Base-by-base conservation (phyloP, 768 basidiomycete genomes). In the Hirschioporus abietinus region DNA sequence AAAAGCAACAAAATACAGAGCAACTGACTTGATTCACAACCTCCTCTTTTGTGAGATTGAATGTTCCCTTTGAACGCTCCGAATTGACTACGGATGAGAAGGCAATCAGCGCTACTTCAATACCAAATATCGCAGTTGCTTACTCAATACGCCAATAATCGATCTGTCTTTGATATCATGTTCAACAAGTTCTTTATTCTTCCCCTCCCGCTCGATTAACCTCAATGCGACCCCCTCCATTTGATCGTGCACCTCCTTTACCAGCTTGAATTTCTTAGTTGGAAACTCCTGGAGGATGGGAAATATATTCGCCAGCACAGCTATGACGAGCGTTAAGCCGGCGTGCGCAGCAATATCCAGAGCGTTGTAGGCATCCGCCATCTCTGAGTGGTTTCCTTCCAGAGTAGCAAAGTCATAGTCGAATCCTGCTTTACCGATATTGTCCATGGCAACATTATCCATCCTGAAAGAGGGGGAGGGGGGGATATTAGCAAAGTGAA, bases 281-380 rank as follows among this genome's bases (percentile, higher is more conserved):
- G 81, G 81, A 18, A 87, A 79, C 26, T 79, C 79, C 17, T 87
- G 71, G 61, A 88, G 81, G 58, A 83, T 78, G 1, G 87, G 87
- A 27, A 84, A 81, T 17, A 86, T 73, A 85, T 85, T 87, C 66
- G 88, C 87, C 25, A 88, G 76, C 42, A 88, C 84, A 57, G 85
- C 83, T 80, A 87, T 87, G 69, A 87, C 87, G 72, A 88, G 87
- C 3, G 85, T 85, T 61, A 83, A 81, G 23, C 42, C 42, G 42
- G 79, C 84, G 71, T 86, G 82, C 72, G 88, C 82, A 61, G 82
- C 83, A 72, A 87, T 87, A 23, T 85, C 88, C 26, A 88, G 76
- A 30, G 82, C 81, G 70, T 88, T 85, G 59, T 88, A 74, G 8
- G 86, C 78, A 68, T 83, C 80, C 24, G 84, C 80, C 20, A 86